phyloP scores from a whole-genome alignment of 139 green algal genomes.

The Micromonas pusilla region DNA sequence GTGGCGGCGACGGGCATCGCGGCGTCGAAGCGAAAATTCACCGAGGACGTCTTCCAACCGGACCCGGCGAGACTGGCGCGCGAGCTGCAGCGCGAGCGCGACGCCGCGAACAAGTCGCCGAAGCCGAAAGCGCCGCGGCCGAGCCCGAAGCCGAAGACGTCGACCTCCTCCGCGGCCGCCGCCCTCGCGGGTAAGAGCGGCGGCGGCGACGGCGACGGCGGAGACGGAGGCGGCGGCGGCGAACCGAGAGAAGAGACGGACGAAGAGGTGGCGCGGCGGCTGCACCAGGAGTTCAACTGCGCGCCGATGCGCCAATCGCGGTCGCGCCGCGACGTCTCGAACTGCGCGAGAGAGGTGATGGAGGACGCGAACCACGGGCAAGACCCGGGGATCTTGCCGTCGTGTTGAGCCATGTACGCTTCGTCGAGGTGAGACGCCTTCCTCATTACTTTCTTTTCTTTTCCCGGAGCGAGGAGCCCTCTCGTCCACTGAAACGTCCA shows the following conservation, averaged over 20 bases:
- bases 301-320: neutral
- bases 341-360: neutral
- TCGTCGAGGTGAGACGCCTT: too few relatives aligned
- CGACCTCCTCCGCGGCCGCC: too few relatives aligned
- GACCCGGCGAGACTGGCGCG: neutral
- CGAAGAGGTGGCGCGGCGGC: neutral
- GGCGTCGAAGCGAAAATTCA: neutral
- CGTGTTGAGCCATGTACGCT: slow-evolving; percentile 4
- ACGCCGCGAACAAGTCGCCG: neutral
- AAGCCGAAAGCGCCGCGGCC: neutral
- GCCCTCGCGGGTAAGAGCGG: too few relatives aligned
- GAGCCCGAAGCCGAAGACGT: neutral
- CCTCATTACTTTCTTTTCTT: too few relatives aligned
- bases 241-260: neutral
- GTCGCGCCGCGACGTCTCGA: neutral
- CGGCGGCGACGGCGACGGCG: neutral
- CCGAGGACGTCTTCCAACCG: neutral
- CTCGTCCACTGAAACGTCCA: too few relatives aligned
- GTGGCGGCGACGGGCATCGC: neutral
- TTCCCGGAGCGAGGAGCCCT: too few relatives aligned
- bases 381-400: neutral
- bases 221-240: neutral
- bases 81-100: neutral
- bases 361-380: neutral
- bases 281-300: neutral